phyloP scores from a whole-genome alignment of 352 stramenopile species.

The Phytopythium litorale region DNA sequence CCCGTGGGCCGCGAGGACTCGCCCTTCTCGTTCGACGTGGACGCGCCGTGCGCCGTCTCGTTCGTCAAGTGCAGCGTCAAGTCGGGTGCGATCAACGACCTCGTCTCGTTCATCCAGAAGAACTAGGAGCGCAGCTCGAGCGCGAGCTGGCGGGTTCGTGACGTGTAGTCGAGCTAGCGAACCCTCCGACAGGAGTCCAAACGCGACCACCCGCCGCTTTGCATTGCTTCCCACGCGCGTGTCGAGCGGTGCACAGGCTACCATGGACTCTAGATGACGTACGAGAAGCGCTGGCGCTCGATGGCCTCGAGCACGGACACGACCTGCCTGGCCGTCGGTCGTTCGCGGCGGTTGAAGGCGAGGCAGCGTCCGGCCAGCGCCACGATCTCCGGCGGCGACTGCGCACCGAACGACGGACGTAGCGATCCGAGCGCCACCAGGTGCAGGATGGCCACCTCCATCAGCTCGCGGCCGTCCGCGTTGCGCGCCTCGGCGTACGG shows the following conservation, averaged over 20 bases:
- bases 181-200: background rate
- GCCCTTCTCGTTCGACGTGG: constrained; percentile 75
- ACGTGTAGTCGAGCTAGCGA: background rate
- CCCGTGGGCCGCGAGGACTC: constrained; percentile 72
- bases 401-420: constrained; percentile 1
- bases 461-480: background rate
- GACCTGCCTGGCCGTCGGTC: constrained; percentile 8
- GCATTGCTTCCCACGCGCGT: background rate
- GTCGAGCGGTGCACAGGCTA: background rate
- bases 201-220: background rate
- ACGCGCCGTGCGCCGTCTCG: constrained; percentile 73
- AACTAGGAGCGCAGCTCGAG: constrained; percentile 12
- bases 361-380: constrained; percentile 25
- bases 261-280: background rate
- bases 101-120: constrained; percentile 71
- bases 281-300: background rate
- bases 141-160: background rate
- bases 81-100: constrained; percentile 49
- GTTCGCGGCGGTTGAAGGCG: constrained; percentile 14
- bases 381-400: constrained; percentile 15
- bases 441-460: constrained; percentile 9
- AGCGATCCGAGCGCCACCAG: constrained; percentile 3
- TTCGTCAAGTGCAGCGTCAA: constrained; percentile 76
- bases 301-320: background rate
- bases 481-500: constrained; percentile 3